phyloP scores from a whole-genome alignment of 2,329 filamentous ascomycete genomes.

The Cladosporium sp. region DNA sequence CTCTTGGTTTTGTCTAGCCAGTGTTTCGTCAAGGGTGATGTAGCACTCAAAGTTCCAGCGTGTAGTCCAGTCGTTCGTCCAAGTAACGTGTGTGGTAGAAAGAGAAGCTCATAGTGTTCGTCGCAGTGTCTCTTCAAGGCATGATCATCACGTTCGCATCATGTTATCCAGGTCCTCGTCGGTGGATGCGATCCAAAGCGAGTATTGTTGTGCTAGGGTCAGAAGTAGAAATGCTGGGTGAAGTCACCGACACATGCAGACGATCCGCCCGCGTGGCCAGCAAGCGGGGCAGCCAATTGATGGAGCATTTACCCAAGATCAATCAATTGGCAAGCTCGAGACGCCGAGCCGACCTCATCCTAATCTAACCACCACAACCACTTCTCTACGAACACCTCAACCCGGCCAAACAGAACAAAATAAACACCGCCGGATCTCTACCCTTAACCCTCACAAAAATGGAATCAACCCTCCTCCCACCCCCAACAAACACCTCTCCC shows the following conservation, averaged over 20 bases:
- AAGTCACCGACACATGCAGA: constrained; percentile 7
- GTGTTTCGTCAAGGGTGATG: no score
- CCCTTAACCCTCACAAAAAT: constrained; percentile 14
- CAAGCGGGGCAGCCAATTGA: constrained; percentile 2
- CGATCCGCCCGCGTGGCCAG: constrained; percentile 5
- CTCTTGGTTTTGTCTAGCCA: no score
- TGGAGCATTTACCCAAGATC: constrained; percentile 3
- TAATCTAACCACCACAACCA: neutral
- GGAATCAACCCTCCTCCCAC: constrained; percentile 35
- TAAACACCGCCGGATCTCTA: neutral
- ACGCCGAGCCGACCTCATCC: neutral
- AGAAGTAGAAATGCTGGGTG: neutral
- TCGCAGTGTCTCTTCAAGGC: no score
- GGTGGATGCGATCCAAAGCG: neutral
- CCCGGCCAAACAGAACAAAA: neutral
- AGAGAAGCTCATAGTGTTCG: constrained; percentile 2
- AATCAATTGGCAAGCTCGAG: neutral
- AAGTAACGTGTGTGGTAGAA: neutral
- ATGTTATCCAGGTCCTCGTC: neutral
- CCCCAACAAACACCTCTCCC: constrained; percentile 38
- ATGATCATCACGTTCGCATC: no score
- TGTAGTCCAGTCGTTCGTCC: neutral
- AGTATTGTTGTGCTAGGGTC: neutral
- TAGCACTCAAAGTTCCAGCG: neutral
- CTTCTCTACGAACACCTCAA: neutral